Evolutionary conservation across 129 eudicot genomes (phyloP).

Genomic region (Silybum marianum): DNA sequence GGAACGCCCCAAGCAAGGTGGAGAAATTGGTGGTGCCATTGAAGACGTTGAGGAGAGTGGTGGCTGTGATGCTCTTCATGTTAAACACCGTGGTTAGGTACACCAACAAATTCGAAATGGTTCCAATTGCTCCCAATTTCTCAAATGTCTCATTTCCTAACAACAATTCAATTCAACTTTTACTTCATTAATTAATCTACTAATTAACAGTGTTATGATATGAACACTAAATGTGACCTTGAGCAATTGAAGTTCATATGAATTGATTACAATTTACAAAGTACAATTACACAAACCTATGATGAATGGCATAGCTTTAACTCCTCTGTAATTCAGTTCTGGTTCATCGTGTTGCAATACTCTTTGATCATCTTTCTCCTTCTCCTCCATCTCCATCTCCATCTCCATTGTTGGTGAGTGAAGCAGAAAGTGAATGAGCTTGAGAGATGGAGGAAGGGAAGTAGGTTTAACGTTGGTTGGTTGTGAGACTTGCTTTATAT

Average conservation of each 20-base stretch:
- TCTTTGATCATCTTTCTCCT: conserved; percentile 1
- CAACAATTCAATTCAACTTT: neutral
- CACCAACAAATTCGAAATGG: conserved; percentile 55
- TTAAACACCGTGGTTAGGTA: conserved; percentile 71
- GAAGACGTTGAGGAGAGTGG: conserved; percentile 64
- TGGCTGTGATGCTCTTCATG: conserved; percentile 58
- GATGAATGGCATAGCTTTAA: conserved; percentile 75
- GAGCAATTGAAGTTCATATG: neutral
- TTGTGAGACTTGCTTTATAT: neutral
- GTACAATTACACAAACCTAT: conserved; percentile 37
- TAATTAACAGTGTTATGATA: neutral
- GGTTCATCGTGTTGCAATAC: conserved; percentile 40
- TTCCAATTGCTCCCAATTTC: conserved; percentile 89
- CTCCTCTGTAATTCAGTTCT: conserved; percentile 58
- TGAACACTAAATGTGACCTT: neutral
- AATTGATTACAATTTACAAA: too few species aligned
- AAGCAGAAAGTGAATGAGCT: conserved; percentile 5
- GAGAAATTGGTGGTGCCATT: conserved; percentile 80
- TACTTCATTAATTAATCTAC: neutral
- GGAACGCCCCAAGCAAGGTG: conserved; percentile 72
- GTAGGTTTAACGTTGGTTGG: conserved; percentile 8
- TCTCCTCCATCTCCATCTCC: neutral
- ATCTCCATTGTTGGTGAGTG: conserved; percentile 11
- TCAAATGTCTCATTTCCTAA: conserved; percentile 89
- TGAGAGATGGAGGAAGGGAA: neutral